phyloP scores from a whole-genome alignment of 2,329 filamentous ascomycete genomes.

The Microthyrium microscopicum region DNA sequence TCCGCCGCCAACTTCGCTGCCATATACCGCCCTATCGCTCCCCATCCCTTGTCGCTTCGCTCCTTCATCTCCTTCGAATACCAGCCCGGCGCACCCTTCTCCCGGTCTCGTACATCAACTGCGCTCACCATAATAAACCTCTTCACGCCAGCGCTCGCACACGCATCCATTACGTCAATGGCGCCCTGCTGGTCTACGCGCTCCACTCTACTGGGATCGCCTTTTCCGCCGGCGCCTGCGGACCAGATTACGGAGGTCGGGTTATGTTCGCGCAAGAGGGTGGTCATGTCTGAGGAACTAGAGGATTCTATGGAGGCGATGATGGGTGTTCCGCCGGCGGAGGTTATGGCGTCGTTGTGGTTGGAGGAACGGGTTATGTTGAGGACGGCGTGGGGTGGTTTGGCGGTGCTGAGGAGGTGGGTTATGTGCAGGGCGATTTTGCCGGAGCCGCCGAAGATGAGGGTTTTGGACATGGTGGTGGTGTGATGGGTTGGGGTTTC shows the following conservation, averaged over 20 bases:
- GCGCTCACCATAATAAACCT: slow-evolving; percentile 52
- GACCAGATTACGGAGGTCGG: slow-evolving; percentile 21
- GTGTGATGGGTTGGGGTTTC: no score
- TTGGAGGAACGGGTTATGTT: slow-evolving; percentile 18
- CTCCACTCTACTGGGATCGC: slow-evolving; percentile 36
- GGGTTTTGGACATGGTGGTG: slow-evolving; percentile 6
- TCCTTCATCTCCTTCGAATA: slow-evolving; percentile 24
- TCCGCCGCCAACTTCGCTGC: slow-evolving; percentile 28
- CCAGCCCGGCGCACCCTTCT: slow-evolving; percentile 24
- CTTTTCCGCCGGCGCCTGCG: slow-evolving; percentile 15
- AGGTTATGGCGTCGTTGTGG: slow-evolving; percentile 20
- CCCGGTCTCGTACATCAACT: slow-evolving; percentile 33
- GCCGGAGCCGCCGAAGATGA: slow-evolving; percentile 21
- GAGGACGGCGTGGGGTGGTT: slow-evolving; percentile 13
- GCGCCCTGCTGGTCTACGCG: slow-evolving; percentile 48
- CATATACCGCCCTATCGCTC: slow-evolving; percentile 23
- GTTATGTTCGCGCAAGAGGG: slow-evolving; percentile 18
- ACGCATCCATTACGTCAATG: slow-evolving; percentile 43
- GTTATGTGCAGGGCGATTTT: slow-evolving; percentile 21
- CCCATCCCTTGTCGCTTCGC: slow-evolving; percentile 23
- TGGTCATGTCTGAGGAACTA: slow-evolving; percentile 21
- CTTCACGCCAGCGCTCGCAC: slow-evolving; percentile 2
- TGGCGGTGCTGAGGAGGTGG: slow-evolving; percentile 8
- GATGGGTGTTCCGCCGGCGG: slow-evolving; percentile 26
- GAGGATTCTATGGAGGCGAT: slow-evolving; percentile 26